Evolutionary conservation across 768 basidiomycete genomes (phyloP), one percentile per base, ranked within the genome.

Genomic region (Tylopilus sp.): DNA sequence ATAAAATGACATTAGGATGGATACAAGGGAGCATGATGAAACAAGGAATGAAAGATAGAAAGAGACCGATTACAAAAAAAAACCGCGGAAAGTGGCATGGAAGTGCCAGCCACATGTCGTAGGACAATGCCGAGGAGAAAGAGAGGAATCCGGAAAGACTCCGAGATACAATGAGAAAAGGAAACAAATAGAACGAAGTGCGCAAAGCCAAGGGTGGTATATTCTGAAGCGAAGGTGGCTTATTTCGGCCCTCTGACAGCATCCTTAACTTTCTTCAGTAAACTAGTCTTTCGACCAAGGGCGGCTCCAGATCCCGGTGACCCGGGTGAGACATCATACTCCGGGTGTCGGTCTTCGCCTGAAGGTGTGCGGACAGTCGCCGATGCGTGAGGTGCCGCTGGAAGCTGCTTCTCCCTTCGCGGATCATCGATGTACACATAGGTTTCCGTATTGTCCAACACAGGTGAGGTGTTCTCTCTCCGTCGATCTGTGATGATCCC

Each of bases 211-310:
- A 52, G 52, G 41, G 29, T 48, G 28, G 41, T 37, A 51, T 55
- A 48, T 36, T 50, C 43, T 55, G 57, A 28, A 41, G 36, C 4
- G 25, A 46, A 29, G 29, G n/a, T 21, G 37, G 48, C 43, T 67
- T 63, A 76, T 59, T 76, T 76, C 41, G 74, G 74, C 4, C 83
- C 81, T 54, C 85, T 82, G 46, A 89, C 87, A 6, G 78, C 89
- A 40, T 80, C 78, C 58, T 85, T 85, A 50, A 91, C 81, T 67
- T 87, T 90, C 80, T 86, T 86, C 76, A 91, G 79, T 53, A 92
- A 72, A 64, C 87, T 89, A 2, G 86, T 78, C 78, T 84, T 91
- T 63, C 89, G 78, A 42, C 83, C 84, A 1, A 92, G 76, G 22
- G 76, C 73, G 9, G 63, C 62, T 4, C 71, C 71, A 21, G 66